These are phyloP conservation scores for Stephania yunnanensis DNA, from an alignment of 164 flowering plant species.

Conservation along the genomic window DNA sequence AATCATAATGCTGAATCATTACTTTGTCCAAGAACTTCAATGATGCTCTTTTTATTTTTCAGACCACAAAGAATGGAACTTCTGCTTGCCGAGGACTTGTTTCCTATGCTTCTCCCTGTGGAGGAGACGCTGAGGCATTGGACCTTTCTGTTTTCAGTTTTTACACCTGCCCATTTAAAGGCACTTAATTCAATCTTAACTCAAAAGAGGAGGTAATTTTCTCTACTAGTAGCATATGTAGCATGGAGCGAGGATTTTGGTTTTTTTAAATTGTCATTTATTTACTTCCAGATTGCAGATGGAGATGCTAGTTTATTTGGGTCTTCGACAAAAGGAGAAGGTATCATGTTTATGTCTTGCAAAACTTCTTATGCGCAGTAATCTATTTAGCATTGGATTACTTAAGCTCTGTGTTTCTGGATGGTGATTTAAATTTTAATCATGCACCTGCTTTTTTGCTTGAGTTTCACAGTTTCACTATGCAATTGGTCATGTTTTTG, in stretches of 20 bases:
- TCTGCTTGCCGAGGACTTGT: slow-evolving; percentile 65
- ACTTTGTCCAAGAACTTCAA: not conserved
- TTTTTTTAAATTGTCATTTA: not conserved
- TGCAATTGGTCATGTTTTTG: not conserved
- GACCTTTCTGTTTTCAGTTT: slow-evolving; percentile 63
- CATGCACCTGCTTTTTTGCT: too few species aligned
- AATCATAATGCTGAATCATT: not conserved
- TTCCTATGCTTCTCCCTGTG: slow-evolving; percentile 61
- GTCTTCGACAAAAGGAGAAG: slow-evolving; percentile 52
- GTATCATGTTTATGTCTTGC: slow-evolving; percentile 23
- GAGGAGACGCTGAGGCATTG: slow-evolving; percentile 73
- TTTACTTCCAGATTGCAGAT: slow-evolving; percentile 58
- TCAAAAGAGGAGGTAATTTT: slow-evolving; percentile 70
- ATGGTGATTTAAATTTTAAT: not conserved
- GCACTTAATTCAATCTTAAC: slow-evolving; percentile 61
- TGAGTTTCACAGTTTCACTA: not conserved
- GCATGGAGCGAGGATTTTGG: not conserved
- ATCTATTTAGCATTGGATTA: not conserved
- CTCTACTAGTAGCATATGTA: not conserved
- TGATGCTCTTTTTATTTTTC: slow-evolving; percentile 14
- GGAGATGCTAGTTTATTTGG: slow-evolving; percentile 63
- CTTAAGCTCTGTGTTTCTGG: not conserved
- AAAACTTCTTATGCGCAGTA: not conserved
- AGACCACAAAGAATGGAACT: slow-evolving; percentile 81
- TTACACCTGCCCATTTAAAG: slow-evolving; percentile 54